Evolutionary conservation across 371 early-diverging fungal species (phyloP).

Genomic region (Mortierella sp.): DNA sequence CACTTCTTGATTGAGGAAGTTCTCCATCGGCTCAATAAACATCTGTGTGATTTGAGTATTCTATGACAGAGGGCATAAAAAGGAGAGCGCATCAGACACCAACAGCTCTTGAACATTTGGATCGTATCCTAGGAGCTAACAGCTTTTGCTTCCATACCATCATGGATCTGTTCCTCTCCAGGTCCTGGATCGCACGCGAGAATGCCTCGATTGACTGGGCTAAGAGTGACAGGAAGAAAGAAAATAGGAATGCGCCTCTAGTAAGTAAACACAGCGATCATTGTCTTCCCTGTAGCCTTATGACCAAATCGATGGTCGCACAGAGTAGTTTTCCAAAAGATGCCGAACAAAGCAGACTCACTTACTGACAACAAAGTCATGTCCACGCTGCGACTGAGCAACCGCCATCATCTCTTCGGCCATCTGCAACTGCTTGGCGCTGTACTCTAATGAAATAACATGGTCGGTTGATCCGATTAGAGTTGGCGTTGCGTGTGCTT

Average conservation of each 20-base stretch:
- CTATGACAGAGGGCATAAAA: conserved; percentile 45
- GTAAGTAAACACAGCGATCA: too few species aligned
- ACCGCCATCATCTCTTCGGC: conserved; percentile 63
- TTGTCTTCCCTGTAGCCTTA: too few species aligned
- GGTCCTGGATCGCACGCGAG: conserved; percentile 67
- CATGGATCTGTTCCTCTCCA: conserved; percentile 71
- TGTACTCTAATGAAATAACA: conserved; percentile 56
- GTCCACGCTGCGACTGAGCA: conserved; percentile 63
- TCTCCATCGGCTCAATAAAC: conserved; percentile 73
- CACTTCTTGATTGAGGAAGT: conserved; percentile 68
- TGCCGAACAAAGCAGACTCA: neutral
- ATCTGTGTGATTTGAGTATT: conserved; percentile 71
- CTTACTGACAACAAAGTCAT: conserved; percentile 72
- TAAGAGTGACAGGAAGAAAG: conserved; percentile 11
- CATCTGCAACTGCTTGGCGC: conserved; percentile 64
- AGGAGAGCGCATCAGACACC: neutral
- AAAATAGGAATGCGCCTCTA: conserved; percentile 2
- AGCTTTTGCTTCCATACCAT: too few species aligned
- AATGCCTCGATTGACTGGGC: conserved; percentile 68
- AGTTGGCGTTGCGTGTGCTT: neutral
- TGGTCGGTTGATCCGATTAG: neutral
- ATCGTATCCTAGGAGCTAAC: too few species aligned
- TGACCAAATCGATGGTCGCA: neutral
- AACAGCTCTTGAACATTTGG: too few species aligned
- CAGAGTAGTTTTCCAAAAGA: too few species aligned